Percentiles rank a stretch among this genome's conserved stretches.
phyloP scores from a whole-genome alignment of 2,329 filamentous ascomycete genomes.

The Dactylellina parvicollis region DNA sequence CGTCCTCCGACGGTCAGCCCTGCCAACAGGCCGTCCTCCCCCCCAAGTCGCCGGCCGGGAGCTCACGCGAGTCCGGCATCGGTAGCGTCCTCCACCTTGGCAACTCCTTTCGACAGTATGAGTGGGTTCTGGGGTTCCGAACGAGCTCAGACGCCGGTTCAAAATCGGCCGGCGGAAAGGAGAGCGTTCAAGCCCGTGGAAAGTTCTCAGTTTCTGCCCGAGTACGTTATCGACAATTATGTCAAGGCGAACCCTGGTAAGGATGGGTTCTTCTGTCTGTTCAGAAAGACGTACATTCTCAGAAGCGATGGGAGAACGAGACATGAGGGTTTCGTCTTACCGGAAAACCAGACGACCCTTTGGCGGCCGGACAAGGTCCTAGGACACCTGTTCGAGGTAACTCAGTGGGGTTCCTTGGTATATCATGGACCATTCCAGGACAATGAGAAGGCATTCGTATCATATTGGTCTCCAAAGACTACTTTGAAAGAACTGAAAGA shows the following conservation, averaged over 20 bases:
- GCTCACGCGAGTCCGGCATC: neutral
- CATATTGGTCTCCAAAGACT: conserved; percentile 1
- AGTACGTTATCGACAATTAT: conserved; percentile 31
- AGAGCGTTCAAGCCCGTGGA: neutral
- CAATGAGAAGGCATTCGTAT: conserved; percentile 5
- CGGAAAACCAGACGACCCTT: conserved; percentile 2
- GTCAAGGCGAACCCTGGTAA: conserved; percentile 14
- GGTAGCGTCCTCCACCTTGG: neutral
- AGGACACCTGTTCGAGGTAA: conserved; percentile 26
- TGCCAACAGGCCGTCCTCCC: neutral
- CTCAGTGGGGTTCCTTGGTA: conserved; percentile 12
- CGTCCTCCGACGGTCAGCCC: neutral
- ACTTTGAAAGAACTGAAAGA: neutral
- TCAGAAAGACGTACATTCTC: conserved; percentile 17
- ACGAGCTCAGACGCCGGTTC: too few species aligned
- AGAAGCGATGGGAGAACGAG: conserved; percentile 10
- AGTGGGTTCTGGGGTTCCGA: neutral
- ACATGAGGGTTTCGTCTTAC: conserved; percentile 3
- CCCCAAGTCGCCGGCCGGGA: neutral
- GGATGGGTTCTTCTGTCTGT: conserved; percentile 32
- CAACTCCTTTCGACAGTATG: neutral
- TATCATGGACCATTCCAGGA: conserved; percentile 25
- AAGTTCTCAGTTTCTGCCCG: conserved; percentile 19
- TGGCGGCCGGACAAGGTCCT: conserved; percentile 13
- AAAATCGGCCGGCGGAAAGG: too few species aligned